Evolutionary conservation across 2,329 filamentous ascomycete species (phyloP).

Genomic region (Xylariaceae sp.): DNA sequence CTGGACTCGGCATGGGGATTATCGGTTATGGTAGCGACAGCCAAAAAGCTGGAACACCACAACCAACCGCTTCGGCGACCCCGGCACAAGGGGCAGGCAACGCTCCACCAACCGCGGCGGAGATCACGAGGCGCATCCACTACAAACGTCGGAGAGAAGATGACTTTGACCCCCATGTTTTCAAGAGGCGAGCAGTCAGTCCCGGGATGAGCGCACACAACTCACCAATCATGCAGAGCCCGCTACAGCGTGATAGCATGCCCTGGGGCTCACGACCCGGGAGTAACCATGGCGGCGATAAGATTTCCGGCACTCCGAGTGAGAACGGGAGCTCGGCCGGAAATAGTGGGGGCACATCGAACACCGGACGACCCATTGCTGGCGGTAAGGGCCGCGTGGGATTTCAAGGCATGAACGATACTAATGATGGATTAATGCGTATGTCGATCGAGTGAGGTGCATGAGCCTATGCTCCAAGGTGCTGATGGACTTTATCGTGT

Average conservation of each 20-base stretch:
- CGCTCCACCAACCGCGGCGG: conserved; percentile 59
- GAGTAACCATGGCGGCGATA: conserved; percentile 51
- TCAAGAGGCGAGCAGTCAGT: conserved; percentile 87
- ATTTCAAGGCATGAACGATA: conserved; percentile 89
- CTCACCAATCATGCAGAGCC: conserved; percentile 81
- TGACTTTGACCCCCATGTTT: conserved; percentile 79
- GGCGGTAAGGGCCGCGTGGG: conserved; percentile 60
- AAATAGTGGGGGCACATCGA: conserved; percentile 14
- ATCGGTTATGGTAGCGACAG: conserved; percentile 26
- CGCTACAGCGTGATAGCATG: conserved; percentile 63
- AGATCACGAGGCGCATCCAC: conserved; percentile 72
- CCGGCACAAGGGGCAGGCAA: conserved; percentile 30
- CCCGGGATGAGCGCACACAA: conserved; percentile 88
- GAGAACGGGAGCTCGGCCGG: conserved; percentile 40
- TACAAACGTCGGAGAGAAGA: conserved; percentile 84
- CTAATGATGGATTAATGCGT: conserved; percentile 91
- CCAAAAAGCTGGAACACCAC: conserved; percentile 35
- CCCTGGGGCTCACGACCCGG: conserved; percentile 68
- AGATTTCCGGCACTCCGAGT: conserved; percentile 46
- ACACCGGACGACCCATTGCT: conserved; percentile 41
- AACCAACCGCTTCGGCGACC: conserved; percentile 30
- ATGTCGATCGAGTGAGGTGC: conserved; percentile 80
- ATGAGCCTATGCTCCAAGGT: background rate
- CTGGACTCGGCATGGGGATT: conserved; percentile 31
- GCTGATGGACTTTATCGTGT: background rate